phyloP scores from a whole-genome alignment of 306 rosid genomes.

The Corylus americana region DNA sequence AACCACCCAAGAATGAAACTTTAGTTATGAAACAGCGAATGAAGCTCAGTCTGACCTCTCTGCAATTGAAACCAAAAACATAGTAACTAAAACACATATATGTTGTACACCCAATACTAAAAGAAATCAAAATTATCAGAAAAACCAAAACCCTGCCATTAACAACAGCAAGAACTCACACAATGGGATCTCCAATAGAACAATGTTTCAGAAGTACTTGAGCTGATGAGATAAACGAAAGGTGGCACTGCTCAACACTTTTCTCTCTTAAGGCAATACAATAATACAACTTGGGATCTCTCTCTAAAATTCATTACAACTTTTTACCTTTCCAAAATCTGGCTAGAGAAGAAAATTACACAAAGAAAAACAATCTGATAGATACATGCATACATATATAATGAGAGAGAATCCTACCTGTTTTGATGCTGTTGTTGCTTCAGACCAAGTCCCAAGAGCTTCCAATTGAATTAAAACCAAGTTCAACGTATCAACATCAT shows the following conservation, averaged over 20 bases:
- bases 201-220: not conserved
- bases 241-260: not conserved
- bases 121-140: not conserved
- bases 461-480: constrained; percentile 34
- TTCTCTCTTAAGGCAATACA: not conserved
- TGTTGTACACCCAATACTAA: constrained; percentile 11
- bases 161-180: constrained; percentile 29
- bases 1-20: constrained; percentile 18
- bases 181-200: constrained; percentile 27
- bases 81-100: not conserved
- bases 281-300: not conserved
- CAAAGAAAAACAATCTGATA: not conserved
- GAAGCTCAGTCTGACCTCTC: constrained; percentile 30
- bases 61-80: constrained; percentile 28
- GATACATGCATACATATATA: not conserved
- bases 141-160: constrained; percentile 8
- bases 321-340: constrained; percentile 17
- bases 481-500: constrained; percentile 42
- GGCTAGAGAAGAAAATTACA: constrained; percentile 15
- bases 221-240: not conserved
- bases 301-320: constrained; percentile 22
- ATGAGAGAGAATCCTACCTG: constrained; percentile 25
- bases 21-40: constrained; percentile 13
- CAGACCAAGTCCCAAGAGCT: constrained; percentile 30
- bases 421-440: constrained; percentile 18